These are phyloP conservation scores for Lachnellula subtilissima DNA, from an alignment of 2,329 filamentous ascomycete genomes.

Conservation along the genomic window DNA sequence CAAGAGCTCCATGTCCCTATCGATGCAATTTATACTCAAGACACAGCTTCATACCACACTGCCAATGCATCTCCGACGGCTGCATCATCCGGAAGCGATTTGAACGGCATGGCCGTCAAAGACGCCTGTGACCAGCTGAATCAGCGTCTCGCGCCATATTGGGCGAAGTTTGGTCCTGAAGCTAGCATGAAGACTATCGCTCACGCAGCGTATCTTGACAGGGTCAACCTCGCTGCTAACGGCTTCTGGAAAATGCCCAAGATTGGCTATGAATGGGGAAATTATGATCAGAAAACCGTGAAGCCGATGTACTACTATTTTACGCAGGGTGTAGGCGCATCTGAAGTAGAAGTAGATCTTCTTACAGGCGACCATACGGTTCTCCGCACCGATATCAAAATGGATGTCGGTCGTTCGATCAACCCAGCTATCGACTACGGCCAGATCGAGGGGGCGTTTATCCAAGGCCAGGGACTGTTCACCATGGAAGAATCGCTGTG, in stretches of 20 bases:
- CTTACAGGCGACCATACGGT: constrained; percentile 93
- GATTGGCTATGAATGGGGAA: constrained; percentile 90
- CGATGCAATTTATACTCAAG: constrained; percentile 80
- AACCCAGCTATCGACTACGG: constrained; percentile 74
- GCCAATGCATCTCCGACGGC: constrained; percentile 91
- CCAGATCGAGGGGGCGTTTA: constrained; percentile 77
- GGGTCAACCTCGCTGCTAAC: constrained; percentile 93
- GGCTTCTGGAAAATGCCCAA: constrained; percentile 98
- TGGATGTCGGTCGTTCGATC: constrained; percentile 79
- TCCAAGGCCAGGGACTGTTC: constrained; percentile 76
- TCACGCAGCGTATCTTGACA: constrained; percentile 90
- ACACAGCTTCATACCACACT: constrained; percentile 93
- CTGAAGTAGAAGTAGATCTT: constrained; percentile 90
- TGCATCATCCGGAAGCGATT: constrained; percentile 86
- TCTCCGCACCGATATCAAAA: constrained; percentile 85
- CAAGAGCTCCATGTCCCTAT: constrained; percentile 80
- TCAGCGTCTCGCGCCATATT: constrained; percentile 76
- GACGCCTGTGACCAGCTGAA: constrained; percentile 92
- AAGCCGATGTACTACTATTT: constrained; percentile 99
- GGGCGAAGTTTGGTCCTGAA: constrained; percentile 71
- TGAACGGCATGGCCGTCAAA: constrained; percentile 92
- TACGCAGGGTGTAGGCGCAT: constrained; percentile 87
- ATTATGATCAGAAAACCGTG: no score
- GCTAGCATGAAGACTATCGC: constrained; percentile 86
- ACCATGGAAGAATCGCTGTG: constrained; percentile 70